Percentiles rank a stretch among this genome's conserved stretches.
phyloP scores from a whole-genome alignment of 73 alveolate genomes.

The Durusdinium trenchii region DNA sequence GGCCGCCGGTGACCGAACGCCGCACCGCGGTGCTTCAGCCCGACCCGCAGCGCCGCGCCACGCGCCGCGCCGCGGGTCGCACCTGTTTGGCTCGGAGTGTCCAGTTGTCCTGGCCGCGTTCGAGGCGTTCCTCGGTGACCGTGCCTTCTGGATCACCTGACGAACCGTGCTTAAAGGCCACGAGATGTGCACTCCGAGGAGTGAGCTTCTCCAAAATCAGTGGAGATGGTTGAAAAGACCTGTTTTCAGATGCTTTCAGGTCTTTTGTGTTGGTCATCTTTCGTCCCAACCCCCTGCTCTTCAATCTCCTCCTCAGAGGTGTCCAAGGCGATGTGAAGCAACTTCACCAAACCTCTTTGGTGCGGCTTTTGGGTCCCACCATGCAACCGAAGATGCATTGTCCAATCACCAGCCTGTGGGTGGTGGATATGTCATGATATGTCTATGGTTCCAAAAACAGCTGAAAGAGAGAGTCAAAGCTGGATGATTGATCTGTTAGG shows the following conservation, averaged over 20 bases:
- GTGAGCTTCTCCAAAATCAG: background rate
- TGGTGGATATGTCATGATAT: no score
- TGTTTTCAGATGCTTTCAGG: background rate
- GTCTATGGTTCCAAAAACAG: no score
- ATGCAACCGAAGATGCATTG: no score
- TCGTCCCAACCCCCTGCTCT: background rate
- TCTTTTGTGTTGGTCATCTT: background rate
- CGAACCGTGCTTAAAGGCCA: background rate
- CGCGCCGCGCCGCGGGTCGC: no score
- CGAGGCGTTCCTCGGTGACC: background rate
- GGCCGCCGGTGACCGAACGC: no score
- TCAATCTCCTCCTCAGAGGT: background rate
- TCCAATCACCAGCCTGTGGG: no score
- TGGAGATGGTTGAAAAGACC: no score
- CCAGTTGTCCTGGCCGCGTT: slow-evolving; percentile 19
- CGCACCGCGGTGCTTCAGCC: no score
- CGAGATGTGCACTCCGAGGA: background rate
- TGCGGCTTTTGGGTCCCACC: background rate
- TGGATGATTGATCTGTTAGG: no score
- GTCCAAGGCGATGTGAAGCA: slow-evolving; percentile 20
- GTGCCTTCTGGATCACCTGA: background rate
- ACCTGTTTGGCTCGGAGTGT: slow-evolving; percentile 19
- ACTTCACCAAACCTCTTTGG: slow-evolving; percentile 2
- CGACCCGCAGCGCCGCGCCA: no score
- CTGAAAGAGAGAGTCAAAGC: no score